Evolutionary conservation across 805 yeast species (phyloP).

Genomic region (Ogataea methylovora): DNA sequence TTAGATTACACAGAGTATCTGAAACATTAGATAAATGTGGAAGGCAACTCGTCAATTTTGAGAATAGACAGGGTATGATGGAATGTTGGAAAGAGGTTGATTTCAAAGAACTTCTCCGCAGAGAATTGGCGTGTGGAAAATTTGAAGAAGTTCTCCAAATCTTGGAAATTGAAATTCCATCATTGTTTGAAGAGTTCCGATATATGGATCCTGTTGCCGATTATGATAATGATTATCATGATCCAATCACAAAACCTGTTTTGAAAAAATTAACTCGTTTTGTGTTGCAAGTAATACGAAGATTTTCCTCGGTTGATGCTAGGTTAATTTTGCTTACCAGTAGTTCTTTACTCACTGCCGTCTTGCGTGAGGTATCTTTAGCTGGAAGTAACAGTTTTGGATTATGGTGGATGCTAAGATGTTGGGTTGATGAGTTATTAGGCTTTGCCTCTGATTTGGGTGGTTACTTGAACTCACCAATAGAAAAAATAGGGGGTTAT

Average conservation of each 20-base stretch:
- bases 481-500: no score
- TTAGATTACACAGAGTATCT: constrained; percentile 2
- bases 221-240: no score
- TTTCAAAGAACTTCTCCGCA: constrained; percentile 9
- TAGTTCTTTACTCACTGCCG: constrained; percentile 46
- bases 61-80: constrained; percentile 37
- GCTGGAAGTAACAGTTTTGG: constrained; percentile 1
- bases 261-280: no score
- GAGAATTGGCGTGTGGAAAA: constrained; percentile 5
- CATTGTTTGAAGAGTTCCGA: no score
- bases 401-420: constrained; percentile 3
- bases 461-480: no score
- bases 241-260: no score
- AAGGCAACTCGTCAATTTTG: constrained; percentile 1
- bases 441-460: constrained; percentile 1
- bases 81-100: constrained; percentile 41
- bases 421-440: constrained; percentile 4
- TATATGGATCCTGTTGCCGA: no score
- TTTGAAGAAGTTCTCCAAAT: no score
- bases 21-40: constrained; percentile 3
- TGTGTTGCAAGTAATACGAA: no score
- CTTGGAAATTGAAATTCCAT: no score
- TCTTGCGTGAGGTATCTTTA: constrained; percentile 49
- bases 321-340: no score
- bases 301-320: constrained; percentile 48